A percentile compares a stretch with the other conserved stretches of the same genome.
Evolutionary conservation across 2,329 filamentous ascomycete species (phyloP).

Genomic region (Hymenoscyphus fructigenus): DNA sequence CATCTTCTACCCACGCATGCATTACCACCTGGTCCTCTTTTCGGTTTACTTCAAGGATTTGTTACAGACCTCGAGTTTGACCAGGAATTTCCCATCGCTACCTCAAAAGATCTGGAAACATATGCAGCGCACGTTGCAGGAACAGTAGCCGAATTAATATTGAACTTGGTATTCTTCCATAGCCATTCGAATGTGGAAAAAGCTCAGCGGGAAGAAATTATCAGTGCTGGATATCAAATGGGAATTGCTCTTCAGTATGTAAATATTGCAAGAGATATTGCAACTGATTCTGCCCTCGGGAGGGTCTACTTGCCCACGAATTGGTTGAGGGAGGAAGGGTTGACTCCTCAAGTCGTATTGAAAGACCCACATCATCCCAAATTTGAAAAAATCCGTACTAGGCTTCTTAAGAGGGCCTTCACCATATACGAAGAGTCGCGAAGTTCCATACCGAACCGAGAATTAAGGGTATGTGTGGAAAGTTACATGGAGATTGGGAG

Average conservation of each 20-base stretch:
- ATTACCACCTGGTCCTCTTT: conserved; percentile 59
- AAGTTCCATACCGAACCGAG: conserved; percentile 54
- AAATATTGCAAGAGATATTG: conserved; percentile 74
- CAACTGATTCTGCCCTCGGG: conserved; percentile 61
- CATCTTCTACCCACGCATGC: conserved; percentile 56
- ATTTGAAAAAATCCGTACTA: conserved; percentile 51
- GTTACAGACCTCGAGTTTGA: conserved; percentile 64
- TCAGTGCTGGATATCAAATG: conserved; percentile 62
- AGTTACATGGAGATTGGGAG: conserved; percentile 76
- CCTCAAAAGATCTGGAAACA: conserved; percentile 56
- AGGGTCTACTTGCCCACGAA: conserved; percentile 66
- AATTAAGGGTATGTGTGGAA: conserved; percentile 68
- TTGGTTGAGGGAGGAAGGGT: conserved; percentile 60
- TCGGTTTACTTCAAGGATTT: conserved; percentile 66
- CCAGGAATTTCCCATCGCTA: conserved; percentile 51
- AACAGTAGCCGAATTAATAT: conserved; percentile 67
- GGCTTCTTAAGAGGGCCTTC: conserved; percentile 61
- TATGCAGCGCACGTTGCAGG: conserved; percentile 71
- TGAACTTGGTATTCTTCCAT: conserved; percentile 65
- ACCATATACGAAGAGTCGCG: conserved; percentile 55
- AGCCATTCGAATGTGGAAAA: conserved; percentile 22
- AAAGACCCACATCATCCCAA: conserved; percentile 46
- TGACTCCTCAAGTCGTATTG: conserved; percentile 56
- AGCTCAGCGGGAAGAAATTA: conserved; percentile 43
- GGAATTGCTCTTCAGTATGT: conserved; percentile 74